Base-by-base conservation (phyloP, 2,329 filamentous ascomycete species). In the Mycosphaerelloides madeirae region DNA sequence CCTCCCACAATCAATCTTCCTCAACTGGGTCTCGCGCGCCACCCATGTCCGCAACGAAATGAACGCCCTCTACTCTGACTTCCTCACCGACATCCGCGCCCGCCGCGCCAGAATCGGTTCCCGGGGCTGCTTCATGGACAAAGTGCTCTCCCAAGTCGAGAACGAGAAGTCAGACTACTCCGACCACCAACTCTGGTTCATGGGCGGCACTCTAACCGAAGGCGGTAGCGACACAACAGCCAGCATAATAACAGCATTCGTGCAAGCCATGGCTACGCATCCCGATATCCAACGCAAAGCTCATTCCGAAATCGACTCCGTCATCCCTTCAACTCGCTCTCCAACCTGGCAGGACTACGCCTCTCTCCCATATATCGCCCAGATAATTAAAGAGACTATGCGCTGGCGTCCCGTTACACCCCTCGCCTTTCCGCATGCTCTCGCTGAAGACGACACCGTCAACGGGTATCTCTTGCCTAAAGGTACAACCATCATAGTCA, bases 381-480 rank as follows among this genome's bases (percentile, higher is more conserved):
- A 50, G 8, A 58, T 60, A 18, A 57, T 68, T 15, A 68, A 68
- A 39, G 64, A 67, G 44, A 54, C 57, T 7, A 58, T 66, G 54
- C 57, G 66, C 33, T 67, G 64, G 64, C 52, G 63, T 9, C 63
- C 63, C 1, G 51, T 52, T 6, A 60, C 66, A 22, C 58, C 65
- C 6, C 60, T 64, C 5, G 50, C 52, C 6, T 54, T 63, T 1
- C 71, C 71, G 0, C 73, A 76, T 38, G 70, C 72, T 8, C 41
- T 56, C 2, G 44, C 50, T 3, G 39, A 52, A 44, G 59, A 62
- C 38, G 79, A 82, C 43, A 65, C 72, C 9, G 82, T 81, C 55
- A 81, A 52, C 16, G 77, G 72, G 28, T 75, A 77, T 61, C 70
- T 72, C 46, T 79, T 82, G 38, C 77, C 77, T 8, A 73, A 72